A percentile compares a stretch with the other conserved stretches of the same genome.
Conservation (phyloP, 306 rosid genomes). For the Mucuna pruriens region DNA sequence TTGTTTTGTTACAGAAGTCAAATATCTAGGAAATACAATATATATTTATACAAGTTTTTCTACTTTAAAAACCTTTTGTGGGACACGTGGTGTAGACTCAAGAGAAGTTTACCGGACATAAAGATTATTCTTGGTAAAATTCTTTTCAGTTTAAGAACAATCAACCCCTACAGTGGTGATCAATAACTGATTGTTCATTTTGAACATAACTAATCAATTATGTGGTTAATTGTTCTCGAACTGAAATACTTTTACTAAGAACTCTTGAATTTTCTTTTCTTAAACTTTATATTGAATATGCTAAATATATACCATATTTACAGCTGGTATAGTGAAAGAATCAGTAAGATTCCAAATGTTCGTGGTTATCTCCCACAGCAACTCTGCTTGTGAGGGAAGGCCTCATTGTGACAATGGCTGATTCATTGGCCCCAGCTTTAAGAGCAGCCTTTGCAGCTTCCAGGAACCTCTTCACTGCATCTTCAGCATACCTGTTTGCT, state of each 20-base stretch:
- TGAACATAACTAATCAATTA: slow-evolving; percentile 23
- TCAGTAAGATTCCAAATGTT: slow-evolving; percentile 49
- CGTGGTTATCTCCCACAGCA: slow-evolving; percentile 32
- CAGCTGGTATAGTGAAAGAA: slow-evolving; percentile 32
- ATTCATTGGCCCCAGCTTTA: slow-evolving; percentile 87
- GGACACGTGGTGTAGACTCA: not conserved
- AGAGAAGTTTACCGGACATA: not conserved
- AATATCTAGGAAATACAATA: not conserved
- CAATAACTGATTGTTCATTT: slow-evolving; percentile 10
- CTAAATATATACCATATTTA: slow-evolving; percentile 35
- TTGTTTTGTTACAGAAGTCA: not conserved
- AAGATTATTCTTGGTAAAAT: not conserved
- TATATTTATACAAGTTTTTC: not conserved
- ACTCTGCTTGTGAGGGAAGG: slow-evolving; percentile 88
- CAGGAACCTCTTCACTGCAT: slow-evolving; percentile 88
- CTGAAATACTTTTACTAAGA: slow-evolving; percentile 32
- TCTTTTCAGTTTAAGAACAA: slow-evolving; percentile 34
- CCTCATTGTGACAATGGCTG: slow-evolving; percentile 87
- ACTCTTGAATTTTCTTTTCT: not conserved
- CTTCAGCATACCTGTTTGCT: slow-evolving; percentile 89
- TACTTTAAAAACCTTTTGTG: not conserved
- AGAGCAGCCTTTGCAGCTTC: slow-evolving; percentile 89
- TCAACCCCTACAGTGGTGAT: not conserved
- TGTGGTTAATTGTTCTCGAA: slow-evolving; percentile 23
- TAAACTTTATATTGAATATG: slow-evolving; percentile 15